These are phyloP conservation scores for Austroboletus novae-zelandiae DNA, from an alignment of 1,284 basidiomycete genomes.

Conservation along the genomic window DNA sequence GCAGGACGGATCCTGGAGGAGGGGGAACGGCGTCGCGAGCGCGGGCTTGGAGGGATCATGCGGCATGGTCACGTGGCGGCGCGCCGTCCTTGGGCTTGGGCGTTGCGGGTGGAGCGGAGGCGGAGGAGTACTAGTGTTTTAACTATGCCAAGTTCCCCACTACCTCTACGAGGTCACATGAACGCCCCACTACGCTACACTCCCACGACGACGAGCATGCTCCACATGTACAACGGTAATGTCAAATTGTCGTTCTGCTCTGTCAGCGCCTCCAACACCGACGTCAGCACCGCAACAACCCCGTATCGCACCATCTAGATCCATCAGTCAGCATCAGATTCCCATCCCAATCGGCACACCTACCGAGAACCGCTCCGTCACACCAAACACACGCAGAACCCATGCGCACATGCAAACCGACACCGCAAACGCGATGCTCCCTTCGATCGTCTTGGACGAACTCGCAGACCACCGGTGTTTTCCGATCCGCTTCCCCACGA, in stretches of 20 bases:
- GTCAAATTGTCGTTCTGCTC: conserved; percentile 95
- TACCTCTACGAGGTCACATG: conserved; percentile 29
- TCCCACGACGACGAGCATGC: conserved; percentile 56
- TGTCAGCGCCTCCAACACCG: conserved; percentile 82
- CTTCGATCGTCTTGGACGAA: conserved; percentile 89
- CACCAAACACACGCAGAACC: conserved; percentile 67
- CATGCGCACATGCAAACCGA: conserved; percentile 73
- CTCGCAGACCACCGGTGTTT: conserved; percentile 79
- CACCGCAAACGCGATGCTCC: conserved; percentile 77
- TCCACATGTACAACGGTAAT: conserved; percentile 87
- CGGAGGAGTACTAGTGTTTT: neutral
- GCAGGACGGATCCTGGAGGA: conserved; percentile 23
- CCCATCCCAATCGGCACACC: conserved; percentile 31
- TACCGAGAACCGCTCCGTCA: conserved; percentile 75
- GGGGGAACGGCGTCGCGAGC: conserved; percentile 18
- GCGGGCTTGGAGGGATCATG: too few relatives aligned
- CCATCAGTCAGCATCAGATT: conserved; percentile 14
- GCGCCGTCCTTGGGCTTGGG: too few relatives aligned
- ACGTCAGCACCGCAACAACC: conserved; percentile 59
- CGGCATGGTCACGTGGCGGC: conserved; percentile 9
- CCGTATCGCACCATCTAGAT: conserved; percentile 54
- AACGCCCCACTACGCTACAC: conserved; percentile 6
- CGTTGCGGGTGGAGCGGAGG: too few relatives aligned
- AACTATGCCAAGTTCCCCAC: conserved; percentile 11
- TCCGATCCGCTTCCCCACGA: conserved; percentile 86